Conservation (phyloP, 192 early-diverging fungal species). For the Backusella mclennaniae region DNA sequence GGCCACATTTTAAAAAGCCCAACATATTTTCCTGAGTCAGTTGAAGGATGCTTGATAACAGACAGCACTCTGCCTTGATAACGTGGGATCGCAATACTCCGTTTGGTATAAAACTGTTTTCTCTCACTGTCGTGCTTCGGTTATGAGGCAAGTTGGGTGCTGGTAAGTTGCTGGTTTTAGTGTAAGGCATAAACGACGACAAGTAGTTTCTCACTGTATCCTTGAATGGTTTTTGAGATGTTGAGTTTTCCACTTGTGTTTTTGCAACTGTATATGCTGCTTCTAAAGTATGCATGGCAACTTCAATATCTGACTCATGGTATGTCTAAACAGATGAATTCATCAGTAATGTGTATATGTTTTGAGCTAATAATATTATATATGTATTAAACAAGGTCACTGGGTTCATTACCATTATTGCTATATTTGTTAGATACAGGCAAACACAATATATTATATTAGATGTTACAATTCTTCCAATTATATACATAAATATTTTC, state of each 20-base stretch:
- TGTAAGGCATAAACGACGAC: conserved; percentile 30
- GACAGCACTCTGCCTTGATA: conserved; percentile 43
- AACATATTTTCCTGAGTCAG: conserved; percentile 45
- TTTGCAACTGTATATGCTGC: conserved; percentile 39
- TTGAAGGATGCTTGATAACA: conserved; percentile 45
- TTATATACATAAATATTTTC: not conserved
- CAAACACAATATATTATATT: not conserved
- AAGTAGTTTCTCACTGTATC: conserved; percentile 31
- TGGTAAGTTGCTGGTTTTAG: not conserved
- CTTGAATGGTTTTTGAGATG: conserved; percentile 22
- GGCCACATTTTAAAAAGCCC: conserved; percentile 48
- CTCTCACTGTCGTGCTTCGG: not conserved
- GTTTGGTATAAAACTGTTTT: conserved; percentile 27
- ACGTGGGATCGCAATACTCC: conserved; percentile 48
- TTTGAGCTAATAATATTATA: not conserved
- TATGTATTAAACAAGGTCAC: not conserved
- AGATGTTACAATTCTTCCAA: not conserved
- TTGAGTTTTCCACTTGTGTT: conserved; percentile 39
- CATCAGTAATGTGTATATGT: not conserved
- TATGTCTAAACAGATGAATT: conserved; percentile 37
- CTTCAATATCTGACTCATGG: conserved; percentile 38
- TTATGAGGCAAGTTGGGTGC: not conserved
- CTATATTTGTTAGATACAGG: not conserved
- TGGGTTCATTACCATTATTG: conserved; percentile 20
- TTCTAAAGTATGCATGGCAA: conserved; percentile 40